Conservation (phyloP, 1,139 yeast genomes). For the Debaryomyces singareniensis region DNA sequence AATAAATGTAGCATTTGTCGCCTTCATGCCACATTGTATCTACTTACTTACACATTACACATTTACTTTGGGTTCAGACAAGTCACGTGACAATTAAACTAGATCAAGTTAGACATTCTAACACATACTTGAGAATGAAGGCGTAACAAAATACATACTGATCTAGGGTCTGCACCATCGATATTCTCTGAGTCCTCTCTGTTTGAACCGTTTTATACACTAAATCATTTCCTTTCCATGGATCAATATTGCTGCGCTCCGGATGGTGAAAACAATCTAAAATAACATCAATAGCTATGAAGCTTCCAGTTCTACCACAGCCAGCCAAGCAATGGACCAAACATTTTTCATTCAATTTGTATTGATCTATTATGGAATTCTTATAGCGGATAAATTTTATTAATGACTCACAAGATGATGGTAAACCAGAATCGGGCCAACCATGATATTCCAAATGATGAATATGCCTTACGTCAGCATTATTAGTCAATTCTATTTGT, state of each 20-base stretch:
- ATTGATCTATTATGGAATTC: conserved; percentile 22
- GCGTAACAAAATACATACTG: conserved; percentile 41
- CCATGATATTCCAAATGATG: conserved; percentile 63
- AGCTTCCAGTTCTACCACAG: conserved; percentile 79
- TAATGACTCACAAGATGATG: conserved; percentile 47
- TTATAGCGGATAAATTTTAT: conserved; percentile 48
- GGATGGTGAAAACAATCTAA: conserved; percentile 12
- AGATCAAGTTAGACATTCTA: too few species aligned
- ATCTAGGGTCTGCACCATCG: conserved; percentile 43
- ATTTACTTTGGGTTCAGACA: background rate
- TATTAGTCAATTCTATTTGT: conserved; percentile 11
- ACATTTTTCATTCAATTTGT: conserved; percentile 16
- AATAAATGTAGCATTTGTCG: too few species aligned
- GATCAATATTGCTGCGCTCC: conserved; percentile 11
- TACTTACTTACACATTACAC: too few species aligned
- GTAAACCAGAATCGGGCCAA: conserved; percentile 84
- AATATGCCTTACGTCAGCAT: conserved; percentile 18
- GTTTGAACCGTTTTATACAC: conserved; percentile 39
- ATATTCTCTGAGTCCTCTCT: conserved; percentile 37
- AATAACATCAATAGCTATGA: conserved; percentile 45
- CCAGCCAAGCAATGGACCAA: conserved; percentile 76
- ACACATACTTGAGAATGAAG: conserved; percentile 24
- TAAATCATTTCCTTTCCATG: conserved; percentile 37
- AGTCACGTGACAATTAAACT: background rate
- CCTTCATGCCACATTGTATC: too few species aligned